These are phyloP conservation scores for Erucastrum elatum DNA, from an alignment of 345 rosid genomes.

Conservation along the genomic window DNA sequence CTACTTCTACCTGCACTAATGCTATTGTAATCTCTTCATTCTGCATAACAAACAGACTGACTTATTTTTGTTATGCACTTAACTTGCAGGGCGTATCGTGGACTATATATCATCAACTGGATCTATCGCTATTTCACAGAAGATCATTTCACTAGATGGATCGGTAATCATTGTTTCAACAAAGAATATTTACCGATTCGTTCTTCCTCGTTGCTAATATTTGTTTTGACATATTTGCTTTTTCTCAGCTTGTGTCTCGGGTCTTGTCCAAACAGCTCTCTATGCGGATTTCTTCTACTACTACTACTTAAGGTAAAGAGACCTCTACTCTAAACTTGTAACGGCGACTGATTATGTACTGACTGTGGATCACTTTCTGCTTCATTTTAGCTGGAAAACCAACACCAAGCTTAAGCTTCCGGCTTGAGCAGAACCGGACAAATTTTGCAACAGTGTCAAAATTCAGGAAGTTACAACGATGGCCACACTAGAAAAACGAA, in stretches of 20 bases:
- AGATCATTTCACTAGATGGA: conserved; percentile 70
- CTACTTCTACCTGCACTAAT: background rate
- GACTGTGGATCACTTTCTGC: background rate
- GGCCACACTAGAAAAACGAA: background rate
- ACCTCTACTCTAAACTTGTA: background rate
- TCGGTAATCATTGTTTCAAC: conserved; percentile 47
- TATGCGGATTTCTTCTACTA: conserved; percentile 95
- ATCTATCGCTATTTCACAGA: conserved; percentile 75
- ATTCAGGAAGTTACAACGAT: background rate
- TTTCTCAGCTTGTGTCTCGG: conserved; percentile 77
- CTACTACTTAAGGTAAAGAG: conserved; percentile 72
- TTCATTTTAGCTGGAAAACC: conserved; percentile 74
- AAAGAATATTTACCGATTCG: background rate
- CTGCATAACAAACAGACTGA: background rate
- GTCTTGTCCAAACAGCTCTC: conserved; percentile 80
- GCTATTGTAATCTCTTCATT: background rate
- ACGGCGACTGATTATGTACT: background rate
- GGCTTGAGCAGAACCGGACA: conserved; percentile 48
- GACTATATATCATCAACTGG: conserved; percentile 85
- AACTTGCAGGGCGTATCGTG: conserved; percentile 78
- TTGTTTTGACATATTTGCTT: conserved; percentile 17
- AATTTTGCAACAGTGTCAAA: conserved; percentile 19
- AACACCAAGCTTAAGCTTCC: conserved; percentile 91
- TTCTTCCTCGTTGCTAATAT: conserved; percentile 6
- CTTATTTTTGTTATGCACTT: conserved; percentile 1